Conservation (phyloP, 179 eudicot species). For the Spinacia oleracea region DNA sequence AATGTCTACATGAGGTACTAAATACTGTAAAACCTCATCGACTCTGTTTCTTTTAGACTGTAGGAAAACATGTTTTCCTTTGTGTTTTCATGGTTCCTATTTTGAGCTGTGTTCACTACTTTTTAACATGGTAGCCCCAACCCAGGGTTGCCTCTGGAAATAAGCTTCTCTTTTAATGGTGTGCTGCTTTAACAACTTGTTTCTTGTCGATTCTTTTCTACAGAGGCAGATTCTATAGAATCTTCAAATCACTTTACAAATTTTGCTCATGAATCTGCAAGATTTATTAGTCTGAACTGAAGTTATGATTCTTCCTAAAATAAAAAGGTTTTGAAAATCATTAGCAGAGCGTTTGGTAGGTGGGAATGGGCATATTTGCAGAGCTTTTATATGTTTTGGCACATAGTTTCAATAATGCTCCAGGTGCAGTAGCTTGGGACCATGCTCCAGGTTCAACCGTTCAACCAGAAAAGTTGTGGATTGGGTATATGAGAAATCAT, state of each 20-base stretch:
- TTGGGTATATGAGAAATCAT: too few species aligned
- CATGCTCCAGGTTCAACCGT: too few species aligned
- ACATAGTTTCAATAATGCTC: too few species aligned
- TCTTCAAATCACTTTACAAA: background rate
- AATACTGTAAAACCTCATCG: constrained; percentile 25
- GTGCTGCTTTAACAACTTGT: background rate
- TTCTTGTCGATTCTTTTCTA: background rate
- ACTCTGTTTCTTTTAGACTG: constrained; percentile 25
- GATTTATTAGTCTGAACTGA: too few species aligned
- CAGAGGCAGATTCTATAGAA: background rate
- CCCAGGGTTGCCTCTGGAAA: constrained; percentile 11
- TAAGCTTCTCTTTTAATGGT: constrained; percentile 9
- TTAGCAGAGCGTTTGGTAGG: too few species aligned
- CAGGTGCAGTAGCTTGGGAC: too few species aligned
- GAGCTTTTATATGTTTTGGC: too few species aligned
- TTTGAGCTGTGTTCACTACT: constrained; percentile 20
- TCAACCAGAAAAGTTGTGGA: too few species aligned
- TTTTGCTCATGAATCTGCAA: too few species aligned
- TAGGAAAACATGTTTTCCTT: constrained; percentile 20
- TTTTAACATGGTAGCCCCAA: constrained; percentile 6
- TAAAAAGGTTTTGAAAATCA: too few species aligned
- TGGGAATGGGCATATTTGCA: too few species aligned
- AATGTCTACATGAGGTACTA: constrained; percentile 25
- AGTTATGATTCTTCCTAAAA: too few species aligned
- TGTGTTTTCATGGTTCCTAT: constrained; percentile 16